Evolutionary conservation across 345 rosid species (phyloP), one percentile per base, ranked within the genome.

Genomic region (Acer yangbiense): DNA sequence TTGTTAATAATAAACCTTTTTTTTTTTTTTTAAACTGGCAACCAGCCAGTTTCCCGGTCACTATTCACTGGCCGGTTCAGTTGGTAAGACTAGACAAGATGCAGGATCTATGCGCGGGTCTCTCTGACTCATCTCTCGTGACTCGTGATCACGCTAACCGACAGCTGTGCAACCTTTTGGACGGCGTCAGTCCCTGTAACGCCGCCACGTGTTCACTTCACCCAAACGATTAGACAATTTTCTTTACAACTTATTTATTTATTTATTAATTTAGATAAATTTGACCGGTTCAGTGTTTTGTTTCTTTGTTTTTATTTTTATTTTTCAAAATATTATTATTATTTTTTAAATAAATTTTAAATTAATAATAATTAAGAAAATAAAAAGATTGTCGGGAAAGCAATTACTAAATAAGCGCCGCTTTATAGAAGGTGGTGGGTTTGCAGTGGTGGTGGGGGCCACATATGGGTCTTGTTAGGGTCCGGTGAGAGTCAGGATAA

Each of bases 121-220:
- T 50, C 43, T 57, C 77, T 46, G 82, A 75, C 70, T 52, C 29
- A 54, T 67, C 78, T 68, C 80, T 76, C 82, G 80, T 77, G 77
- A 72, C 58, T 75, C 79, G 80, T 76, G 82, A 72, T 79, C 80
- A 81, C 79, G 79, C 81, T 43, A 50, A 83, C 82, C 75, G 83
- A 83, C 86, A 82, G 82, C 79, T 79, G 85, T 77, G 32, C 43
- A 32, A 72, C 54, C 73, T 76, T 76, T 72, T 57, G 61, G 75
- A 68, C 41, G 73, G 65, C 39, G 73, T 67, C 72, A 69, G 61
- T 65, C 23, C 6, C 18, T 64, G 17, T 0, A 1, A 10, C n/a
- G 3, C 1, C 0, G 74, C 55, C 83, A 79, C 78, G 83, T 68
- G 62, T 80, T 12, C 10, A 14, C 43, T 3, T 4, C 2, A 1